A percentile compares a stretch with the other conserved stretches of the same genome.
Conservation (phyloP, 805 yeast genomes). For the Torulaspora quercuum region DNA sequence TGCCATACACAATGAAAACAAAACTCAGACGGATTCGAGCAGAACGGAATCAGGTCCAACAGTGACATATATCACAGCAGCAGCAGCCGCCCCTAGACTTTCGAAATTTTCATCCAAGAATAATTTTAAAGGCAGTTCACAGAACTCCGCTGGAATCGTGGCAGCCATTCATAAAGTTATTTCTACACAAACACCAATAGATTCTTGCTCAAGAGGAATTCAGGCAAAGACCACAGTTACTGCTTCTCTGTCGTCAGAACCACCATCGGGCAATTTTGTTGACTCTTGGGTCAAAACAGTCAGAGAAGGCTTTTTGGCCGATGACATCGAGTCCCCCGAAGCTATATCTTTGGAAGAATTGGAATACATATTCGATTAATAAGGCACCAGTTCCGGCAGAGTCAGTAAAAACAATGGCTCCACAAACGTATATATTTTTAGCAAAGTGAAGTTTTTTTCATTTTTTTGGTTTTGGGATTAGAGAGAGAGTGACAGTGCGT, state of each 20-base stretch:
- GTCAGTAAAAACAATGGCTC: too few relatives aligned
- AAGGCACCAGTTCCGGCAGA: too few relatives aligned
- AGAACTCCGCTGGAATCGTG: slow-evolving; percentile 68
- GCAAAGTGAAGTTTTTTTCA: too few relatives aligned
- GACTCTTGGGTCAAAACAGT: slow-evolving; percentile 63
- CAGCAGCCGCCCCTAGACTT: slow-evolving; percentile 79
- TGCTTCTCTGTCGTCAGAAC: not conserved
- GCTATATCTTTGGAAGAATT: slow-evolving; percentile 69
- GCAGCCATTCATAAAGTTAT: slow-evolving; percentile 55
- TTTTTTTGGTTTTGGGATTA: too few relatives aligned
- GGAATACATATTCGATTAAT: slow-evolving; percentile 45
- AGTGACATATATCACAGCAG: slow-evolving; percentile 54
- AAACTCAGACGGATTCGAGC: not conserved
- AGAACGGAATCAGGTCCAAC: slow-evolving; percentile 3
- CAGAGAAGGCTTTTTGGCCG: slow-evolving; percentile 70
- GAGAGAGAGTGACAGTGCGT: too few relatives aligned
- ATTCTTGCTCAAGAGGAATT: slow-evolving; percentile 5
- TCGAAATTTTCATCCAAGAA: slow-evolving; percentile 47
- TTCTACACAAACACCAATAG: slow-evolving; percentile 32
- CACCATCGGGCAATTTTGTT: slow-evolving; percentile 1
- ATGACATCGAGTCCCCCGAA: slow-evolving; percentile 78
- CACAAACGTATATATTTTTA: too few relatives aligned
- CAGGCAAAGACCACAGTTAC: not conserved
- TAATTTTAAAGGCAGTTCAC: slow-evolving; percentile 34
- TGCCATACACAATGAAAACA: slow-evolving; percentile 1